Conservation (phyloP, 164 flowering plant species). For the Piper longum region DNA sequence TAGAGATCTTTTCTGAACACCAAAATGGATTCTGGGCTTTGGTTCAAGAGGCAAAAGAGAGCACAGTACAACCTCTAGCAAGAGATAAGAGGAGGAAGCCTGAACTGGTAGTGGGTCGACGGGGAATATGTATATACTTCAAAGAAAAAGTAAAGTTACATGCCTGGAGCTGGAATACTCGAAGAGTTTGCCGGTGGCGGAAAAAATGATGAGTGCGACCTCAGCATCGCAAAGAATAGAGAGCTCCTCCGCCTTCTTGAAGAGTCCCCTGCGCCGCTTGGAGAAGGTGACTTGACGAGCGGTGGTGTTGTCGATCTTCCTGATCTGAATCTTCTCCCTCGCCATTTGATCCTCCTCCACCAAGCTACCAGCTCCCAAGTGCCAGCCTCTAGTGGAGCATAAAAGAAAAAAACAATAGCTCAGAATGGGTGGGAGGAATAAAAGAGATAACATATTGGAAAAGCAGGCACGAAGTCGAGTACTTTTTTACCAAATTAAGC, state of each 20-base stretch:
- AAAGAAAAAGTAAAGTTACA: not conserved
- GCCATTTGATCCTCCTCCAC: constrained; percentile 19
- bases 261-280: constrained; percentile 48
- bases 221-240: constrained; percentile 56
- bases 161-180: constrained; percentile 44
- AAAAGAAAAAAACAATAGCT: not conserved
- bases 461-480: not conserved
- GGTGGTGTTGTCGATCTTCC: constrained; percentile 42
- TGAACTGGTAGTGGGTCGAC: no score
- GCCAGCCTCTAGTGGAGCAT: not conserved
- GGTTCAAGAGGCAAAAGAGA: not conserved
- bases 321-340: constrained; percentile 51
- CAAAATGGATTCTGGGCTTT: no score
- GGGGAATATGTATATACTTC: not conserved
- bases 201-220: constrained; percentile 43
- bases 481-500: constrained; percentile 5
- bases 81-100: constrained; percentile 3
- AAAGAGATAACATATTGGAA: not conserved
- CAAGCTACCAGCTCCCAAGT: not conserved
- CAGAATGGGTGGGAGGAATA: not conserved
- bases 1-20: no score
- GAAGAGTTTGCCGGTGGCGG: constrained; percentile 45
- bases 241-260: constrained; percentile 59
- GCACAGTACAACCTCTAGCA: not conserved
- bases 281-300: constrained; percentile 60